Evolutionary conservation across 2,329 filamentous ascomycete genomes (phyloP).

Genomic region (Xylaria sp.): DNA sequence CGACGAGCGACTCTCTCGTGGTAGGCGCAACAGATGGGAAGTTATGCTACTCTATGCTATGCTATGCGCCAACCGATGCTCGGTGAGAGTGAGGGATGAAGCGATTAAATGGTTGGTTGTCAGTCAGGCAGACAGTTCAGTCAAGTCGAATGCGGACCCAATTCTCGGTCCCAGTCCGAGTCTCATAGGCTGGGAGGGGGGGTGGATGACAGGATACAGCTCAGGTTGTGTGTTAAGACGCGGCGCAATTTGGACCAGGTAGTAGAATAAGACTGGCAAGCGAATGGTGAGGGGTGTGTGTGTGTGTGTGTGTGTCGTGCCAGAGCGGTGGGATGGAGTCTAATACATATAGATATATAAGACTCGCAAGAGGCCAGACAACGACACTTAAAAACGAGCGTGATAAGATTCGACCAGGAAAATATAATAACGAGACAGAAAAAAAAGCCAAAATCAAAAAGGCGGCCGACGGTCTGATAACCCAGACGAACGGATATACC

Average conservation of each 20-base stretch:
- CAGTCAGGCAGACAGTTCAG: constrained; percentile 17
- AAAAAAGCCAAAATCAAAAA: constrained; percentile 37
- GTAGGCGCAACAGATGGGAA: constrained; percentile 1
- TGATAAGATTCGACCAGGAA: constrained; percentile 25
- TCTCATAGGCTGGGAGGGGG: constrained; percentile 18
- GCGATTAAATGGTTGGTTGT: constrained; percentile 31
- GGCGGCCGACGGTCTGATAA: constrained; percentile 38
- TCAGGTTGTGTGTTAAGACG: background rate
- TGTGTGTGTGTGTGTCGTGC: background rate
- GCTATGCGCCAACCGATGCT: constrained; percentile 31
- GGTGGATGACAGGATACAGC: constrained; percentile 13
- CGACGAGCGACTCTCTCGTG: constrained; percentile 1
- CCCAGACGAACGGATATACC: constrained; percentile 11
- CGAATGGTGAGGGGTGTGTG: constrained; percentile 26
- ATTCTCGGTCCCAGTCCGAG: constrained; percentile 8
- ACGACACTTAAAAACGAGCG: constrained; percentile 18
- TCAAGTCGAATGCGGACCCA: constrained; percentile 16
- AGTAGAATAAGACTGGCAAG: constrained; percentile 24
- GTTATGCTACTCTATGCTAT: constrained; percentile 5
- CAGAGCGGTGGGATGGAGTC: constrained; percentile 21
- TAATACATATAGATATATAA: constrained; percentile 23
- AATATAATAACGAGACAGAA: constrained; percentile 28
- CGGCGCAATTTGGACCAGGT: background rate
- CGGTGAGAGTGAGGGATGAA: constrained; percentile 32
- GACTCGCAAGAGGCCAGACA: constrained; percentile 1